Conservation (phyloP, 768 basidiomycete genomes). For the Podaxis mareebaensis region DNA sequence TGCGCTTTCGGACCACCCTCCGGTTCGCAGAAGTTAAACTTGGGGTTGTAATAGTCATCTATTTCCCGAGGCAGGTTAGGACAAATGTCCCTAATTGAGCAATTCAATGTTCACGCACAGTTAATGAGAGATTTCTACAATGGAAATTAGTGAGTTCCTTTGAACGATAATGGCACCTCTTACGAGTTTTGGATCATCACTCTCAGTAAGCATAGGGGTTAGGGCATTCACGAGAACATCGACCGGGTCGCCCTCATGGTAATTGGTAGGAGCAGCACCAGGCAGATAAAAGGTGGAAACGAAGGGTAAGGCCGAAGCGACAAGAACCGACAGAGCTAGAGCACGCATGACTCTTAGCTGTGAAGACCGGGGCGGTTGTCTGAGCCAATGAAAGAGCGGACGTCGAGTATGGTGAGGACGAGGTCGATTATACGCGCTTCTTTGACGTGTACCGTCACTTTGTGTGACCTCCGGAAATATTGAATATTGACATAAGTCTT, state of each 20-base stretch:
- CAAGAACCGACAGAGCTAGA: slow-evolving; percentile 20
- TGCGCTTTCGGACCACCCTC: slow-evolving; percentile 68
- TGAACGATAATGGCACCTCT: slow-evolving; percentile 26
- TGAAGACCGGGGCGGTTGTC: neutral
- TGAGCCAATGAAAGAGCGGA: slow-evolving; percentile 10
- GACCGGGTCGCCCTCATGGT: slow-evolving; percentile 70
- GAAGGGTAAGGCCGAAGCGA: slow-evolving; percentile 16
- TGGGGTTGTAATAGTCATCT: slow-evolving; percentile 94
- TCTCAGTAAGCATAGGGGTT: slow-evolving; percentile 77
- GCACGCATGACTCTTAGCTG: slow-evolving; percentile 25
- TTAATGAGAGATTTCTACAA: slow-evolving; percentile 87
- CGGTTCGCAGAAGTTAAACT: slow-evolving; percentile 86
- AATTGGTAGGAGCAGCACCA: slow-evolving; percentile 86
- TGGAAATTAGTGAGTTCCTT: slow-evolving; percentile 7
- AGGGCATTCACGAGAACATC: slow-evolving; percentile 85
- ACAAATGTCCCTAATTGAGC: neutral
- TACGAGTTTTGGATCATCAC: slow-evolving; percentile 74
- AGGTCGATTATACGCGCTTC: slow-evolving; percentile 4
- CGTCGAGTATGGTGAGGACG: slow-evolving; percentile 12
- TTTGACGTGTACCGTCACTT: slow-evolving; percentile 16
- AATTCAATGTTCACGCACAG: slow-evolving; percentile 47
- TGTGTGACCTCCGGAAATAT: slow-evolving; percentile 6
- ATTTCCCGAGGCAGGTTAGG: slow-evolving; percentile 15
- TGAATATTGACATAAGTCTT: neutral
- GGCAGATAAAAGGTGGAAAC: slow-evolving; percentile 82